Evolutionary conservation across 768 basidiomycete species (phyloP).

Genomic region (Boletus subcaerulescens): DNA sequence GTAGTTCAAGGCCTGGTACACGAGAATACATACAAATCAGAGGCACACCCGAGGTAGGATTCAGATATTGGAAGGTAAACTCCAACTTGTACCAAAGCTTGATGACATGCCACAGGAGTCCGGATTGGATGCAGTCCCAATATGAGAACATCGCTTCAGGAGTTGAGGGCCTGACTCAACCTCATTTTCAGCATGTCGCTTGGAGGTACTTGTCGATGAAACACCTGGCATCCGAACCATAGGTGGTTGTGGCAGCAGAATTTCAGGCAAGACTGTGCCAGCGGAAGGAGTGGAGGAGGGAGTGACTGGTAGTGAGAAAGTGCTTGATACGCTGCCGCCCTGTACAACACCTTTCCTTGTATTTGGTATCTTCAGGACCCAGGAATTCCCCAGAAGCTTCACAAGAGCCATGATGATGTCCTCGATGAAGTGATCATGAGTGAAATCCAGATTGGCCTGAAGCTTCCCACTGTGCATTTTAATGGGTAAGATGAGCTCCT

Average conservation of each 20-base stretch:
- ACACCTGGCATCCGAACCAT: background rate
- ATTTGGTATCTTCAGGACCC: background rate
- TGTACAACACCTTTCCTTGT: background rate
- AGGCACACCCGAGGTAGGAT: no score
- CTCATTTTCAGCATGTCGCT: background rate
- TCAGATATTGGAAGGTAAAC: no score
- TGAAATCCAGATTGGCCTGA: background rate
- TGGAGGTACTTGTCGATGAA: background rate
- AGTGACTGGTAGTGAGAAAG: no score
- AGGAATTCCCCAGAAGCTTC: background rate
- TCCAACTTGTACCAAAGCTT: no score
- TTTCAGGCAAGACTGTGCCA: background rate
- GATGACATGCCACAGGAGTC: no score
- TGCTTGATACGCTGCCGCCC: no score
- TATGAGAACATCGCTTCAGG: no score
- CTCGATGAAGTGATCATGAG: background rate
- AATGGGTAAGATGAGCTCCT: background rate
- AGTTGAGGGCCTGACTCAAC: background rate
- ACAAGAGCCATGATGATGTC: background rate
- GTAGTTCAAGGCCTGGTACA: no score
- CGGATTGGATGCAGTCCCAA: no score
- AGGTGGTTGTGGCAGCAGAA: background rate
- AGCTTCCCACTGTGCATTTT: background rate
- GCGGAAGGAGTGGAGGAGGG: no score
- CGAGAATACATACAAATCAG: no score